Base-by-base conservation (phyloP, 768 basidiomycete species). In the Suillus sp. region DNA sequence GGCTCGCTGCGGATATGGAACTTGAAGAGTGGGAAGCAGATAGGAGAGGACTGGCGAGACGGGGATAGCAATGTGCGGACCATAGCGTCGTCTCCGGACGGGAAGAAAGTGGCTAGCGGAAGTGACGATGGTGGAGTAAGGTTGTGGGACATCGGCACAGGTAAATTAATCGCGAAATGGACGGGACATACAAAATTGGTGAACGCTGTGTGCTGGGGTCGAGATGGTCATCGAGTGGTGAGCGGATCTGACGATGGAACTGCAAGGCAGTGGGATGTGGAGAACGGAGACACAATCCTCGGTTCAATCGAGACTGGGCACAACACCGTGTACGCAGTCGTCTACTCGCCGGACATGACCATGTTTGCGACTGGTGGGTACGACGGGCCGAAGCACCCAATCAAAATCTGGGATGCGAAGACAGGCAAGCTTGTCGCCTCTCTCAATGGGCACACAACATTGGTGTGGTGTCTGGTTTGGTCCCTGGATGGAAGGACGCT, bases 271-370 rank as follows among this genome's bases (percentile, higher is more conserved):
- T 45, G n/a, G 43, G n/a, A 43, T 4, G n/a, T 43, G n/a, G n/a
- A 43, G 43, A n/a, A n/a, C 1, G 43, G 20, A 43, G 10, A n/a
- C 3, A 22, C n/a, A 13, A 22, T 11, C n/a, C n/a, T 45, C 4
- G 4, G 4, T 13, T 2, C 43, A 22, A 45, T 45, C 11, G 0
- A 45, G 43, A 22, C 43, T 22, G n/a, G 43, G 43, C n/a, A 22
- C 10, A 0, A 22, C n/a, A 4, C 1, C 0, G 11, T 13, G n/a
- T 22, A 1, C 2, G 2, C n/a, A 22, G 43, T 45, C 4, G n/a
- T 13, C 43, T 45, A 22, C 10, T 45, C 43, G 4, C 43, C n/a
- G 13, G 4, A 45, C 43, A 45, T 22, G 43, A 45, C 11, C n/a
- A 11, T 45, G n/a, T 45, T 45, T 4, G n/a, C 43, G 4, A 45